Conservation (phyloP, 2,329 filamentous ascomycete species). For the Juglanconis juglandina region DNA sequence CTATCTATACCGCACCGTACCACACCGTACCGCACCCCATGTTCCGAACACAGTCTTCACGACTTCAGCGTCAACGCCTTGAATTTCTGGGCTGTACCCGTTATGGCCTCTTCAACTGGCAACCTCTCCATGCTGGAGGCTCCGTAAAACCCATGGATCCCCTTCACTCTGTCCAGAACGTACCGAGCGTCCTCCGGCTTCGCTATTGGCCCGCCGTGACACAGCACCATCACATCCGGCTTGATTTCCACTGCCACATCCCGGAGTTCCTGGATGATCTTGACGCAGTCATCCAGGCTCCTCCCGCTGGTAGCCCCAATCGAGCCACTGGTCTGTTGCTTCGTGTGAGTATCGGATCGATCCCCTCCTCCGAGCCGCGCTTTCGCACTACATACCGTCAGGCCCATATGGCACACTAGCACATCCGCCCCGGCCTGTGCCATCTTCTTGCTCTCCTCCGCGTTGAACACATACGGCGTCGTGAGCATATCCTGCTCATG, state of each 20-base stretch:
- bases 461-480: conserved; percentile 67
- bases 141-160: conserved; percentile 69
- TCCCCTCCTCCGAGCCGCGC: neutral
- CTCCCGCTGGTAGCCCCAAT: conserved; percentile 63
- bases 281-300: conserved; percentile 61
- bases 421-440: conserved; percentile 62
- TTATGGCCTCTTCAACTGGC: conserved; percentile 65
- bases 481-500: conserved; percentile 60
- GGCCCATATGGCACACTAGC: conserved; percentile 65
- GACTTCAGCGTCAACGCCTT: conserved; percentile 22
- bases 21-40: too few relatives aligned
- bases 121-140: conserved; percentile 68
- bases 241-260: conserved; percentile 57
- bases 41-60: neutral
- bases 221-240: conserved; percentile 61
- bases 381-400: conserved; percentile 43
- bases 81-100: conserved; percentile 35
- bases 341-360: neutral
- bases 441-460: conserved; percentile 61
- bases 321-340: conserved; percentile 43
- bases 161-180: conserved; percentile 56
- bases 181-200: conserved; percentile 60
- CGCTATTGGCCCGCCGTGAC: conserved; percentile 68
- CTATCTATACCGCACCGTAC: too few relatives aligned
- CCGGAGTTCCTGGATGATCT: conserved; percentile 59